Percentiles rank a stretch among this genome's conserved stretches.
Evolutionary conservation across 768 basidiomycete species (phyloP).

Genomic region (Nidula microcarpa): DNA sequence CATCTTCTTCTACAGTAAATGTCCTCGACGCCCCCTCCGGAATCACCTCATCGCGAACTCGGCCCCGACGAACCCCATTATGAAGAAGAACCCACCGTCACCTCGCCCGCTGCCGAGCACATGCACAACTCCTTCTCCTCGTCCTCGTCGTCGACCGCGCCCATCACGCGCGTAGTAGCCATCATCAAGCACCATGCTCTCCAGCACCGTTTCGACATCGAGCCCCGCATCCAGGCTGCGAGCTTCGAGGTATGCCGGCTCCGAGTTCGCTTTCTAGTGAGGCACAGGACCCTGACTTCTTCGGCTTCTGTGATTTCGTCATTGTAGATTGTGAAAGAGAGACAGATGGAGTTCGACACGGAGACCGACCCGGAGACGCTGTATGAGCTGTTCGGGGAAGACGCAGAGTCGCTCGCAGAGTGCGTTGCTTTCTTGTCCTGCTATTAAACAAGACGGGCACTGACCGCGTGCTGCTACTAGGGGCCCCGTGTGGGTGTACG

Average conservation of each 20-base stretch:
- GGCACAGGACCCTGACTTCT: not conserved
- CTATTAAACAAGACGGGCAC: not conserved
- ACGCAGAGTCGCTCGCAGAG: constrained; percentile 73
- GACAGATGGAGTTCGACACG: constrained; percentile 86
- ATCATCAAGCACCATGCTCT: constrained; percentile 84
- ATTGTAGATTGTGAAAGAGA: constrained; percentile 77
- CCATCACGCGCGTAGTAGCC: constrained; percentile 66
- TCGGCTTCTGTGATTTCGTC: constrained; percentile 4
- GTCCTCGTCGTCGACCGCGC: constrained; percentile 4
- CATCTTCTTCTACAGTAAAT: not conserved
- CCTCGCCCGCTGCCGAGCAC: constrained; percentile 4
- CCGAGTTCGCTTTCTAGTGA: not conserved
- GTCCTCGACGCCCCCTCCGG: not conserved
- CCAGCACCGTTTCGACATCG: constrained; percentile 72
- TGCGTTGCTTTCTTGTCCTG: constrained; percentile 34
- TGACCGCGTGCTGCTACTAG: constrained; percentile 26
- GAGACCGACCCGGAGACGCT: constrained; percentile 80
- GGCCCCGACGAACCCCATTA: not conserved
- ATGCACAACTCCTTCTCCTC: not conserved
- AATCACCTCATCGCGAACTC: not conserved
- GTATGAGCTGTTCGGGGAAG: constrained; percentile 77
- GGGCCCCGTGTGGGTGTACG: constrained; percentile 89
- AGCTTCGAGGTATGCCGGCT: constrained; percentile 67
- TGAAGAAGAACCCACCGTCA: not conserved
- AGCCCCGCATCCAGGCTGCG: constrained; percentile 73